phyloP scores from a whole-genome alignment of 176 grass and related monocot genomes.

The Oryza rufipogon region DNA sequence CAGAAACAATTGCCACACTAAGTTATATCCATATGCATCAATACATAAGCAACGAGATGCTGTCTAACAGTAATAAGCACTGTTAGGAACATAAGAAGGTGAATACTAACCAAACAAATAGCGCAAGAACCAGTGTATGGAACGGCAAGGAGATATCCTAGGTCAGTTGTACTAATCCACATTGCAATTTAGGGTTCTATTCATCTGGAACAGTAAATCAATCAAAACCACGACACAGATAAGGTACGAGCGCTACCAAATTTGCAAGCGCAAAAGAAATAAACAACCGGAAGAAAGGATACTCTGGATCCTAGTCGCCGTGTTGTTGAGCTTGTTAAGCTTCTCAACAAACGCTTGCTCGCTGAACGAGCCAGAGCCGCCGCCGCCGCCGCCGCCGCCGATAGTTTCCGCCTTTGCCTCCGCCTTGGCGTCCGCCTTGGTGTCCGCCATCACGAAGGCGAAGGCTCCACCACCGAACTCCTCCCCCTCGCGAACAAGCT shows the following conservation, averaged over 20 bases:
- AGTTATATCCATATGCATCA: conserved; percentile 3
- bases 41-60: conserved; percentile 19
- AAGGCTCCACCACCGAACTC: background rate
- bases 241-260: conserved; percentile 1
- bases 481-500: background rate
- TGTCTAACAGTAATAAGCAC: background rate
- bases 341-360: conserved; percentile 83
- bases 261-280: conserved; percentile 8
- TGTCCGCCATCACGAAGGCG: conserved; percentile 37
- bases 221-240: conserved; percentile 1
- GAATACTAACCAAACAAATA: background rate
- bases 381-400: conserved; percentile 25
- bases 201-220: conserved; percentile 1
- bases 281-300: conserved; percentile 58
- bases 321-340: conserved; percentile 86
- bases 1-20: background rate
- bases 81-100: background rate
- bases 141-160: background rate
- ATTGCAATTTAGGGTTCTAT: conserved; percentile 28
- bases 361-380: conserved; percentile 55
- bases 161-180: background rate
- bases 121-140: background rate
- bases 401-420: conserved; percentile 34
- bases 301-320: conserved; percentile 91
- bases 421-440: conserved; percentile 42